Percentiles rank a stretch among this genome's conserved stretches.
phyloP scores from a whole-genome alignment of 1,139 yeast species.

The Candida labiduridarum region DNA sequence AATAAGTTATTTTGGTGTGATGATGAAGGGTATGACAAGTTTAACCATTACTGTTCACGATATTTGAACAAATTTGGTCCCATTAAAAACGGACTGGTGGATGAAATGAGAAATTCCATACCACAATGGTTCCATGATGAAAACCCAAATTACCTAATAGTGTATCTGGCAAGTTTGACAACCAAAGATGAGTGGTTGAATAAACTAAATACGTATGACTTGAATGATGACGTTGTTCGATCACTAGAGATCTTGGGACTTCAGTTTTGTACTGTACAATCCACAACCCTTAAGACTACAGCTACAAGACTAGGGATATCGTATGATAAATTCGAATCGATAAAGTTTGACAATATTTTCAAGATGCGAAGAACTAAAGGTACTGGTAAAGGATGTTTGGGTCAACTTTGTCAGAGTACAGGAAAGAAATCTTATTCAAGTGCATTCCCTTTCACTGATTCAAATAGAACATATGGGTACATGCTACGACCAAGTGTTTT shows the following conservation, averaged over 20 bases:
- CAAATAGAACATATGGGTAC: conserved; percentile 9
- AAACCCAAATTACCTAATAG: conserved; percentile 4
- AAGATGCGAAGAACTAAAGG: conserved; percentile 7
- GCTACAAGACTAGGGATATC: conserved; percentile 3
- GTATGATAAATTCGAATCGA: conserved; percentile 7
- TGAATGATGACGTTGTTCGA: conserved; percentile 6
- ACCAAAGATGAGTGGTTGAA: conserved; percentile 4
- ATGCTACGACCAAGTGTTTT: conserved; percentile 10
- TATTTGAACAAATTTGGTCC: conserved; percentile 7
- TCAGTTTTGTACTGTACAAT: conserved; percentile 9
- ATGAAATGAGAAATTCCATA: neutral
- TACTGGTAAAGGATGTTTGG: conserved; percentile 10
- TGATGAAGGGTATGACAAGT: conserved; percentile 10
- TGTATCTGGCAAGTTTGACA: conserved; percentile 5
- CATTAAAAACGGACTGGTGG: neutral
- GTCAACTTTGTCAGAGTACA: conserved; percentile 10
- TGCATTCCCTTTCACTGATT: conserved; percentile 10
- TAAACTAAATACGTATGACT: conserved; percentile 1
- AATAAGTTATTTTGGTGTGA: conserved; percentile 8
- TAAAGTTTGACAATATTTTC: conserved; percentile 4
- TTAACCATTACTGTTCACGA: conserved; percentile 5
- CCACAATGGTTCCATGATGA: conserved; percentile 6
- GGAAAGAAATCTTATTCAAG: conserved; percentile 4
- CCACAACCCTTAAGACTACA: conserved; percentile 7
- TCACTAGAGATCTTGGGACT: conserved; percentile 7